phyloP scores from a whole-genome alignment of 805 yeast genomes.

The Grigorovia yakushimaensis region DNA sequence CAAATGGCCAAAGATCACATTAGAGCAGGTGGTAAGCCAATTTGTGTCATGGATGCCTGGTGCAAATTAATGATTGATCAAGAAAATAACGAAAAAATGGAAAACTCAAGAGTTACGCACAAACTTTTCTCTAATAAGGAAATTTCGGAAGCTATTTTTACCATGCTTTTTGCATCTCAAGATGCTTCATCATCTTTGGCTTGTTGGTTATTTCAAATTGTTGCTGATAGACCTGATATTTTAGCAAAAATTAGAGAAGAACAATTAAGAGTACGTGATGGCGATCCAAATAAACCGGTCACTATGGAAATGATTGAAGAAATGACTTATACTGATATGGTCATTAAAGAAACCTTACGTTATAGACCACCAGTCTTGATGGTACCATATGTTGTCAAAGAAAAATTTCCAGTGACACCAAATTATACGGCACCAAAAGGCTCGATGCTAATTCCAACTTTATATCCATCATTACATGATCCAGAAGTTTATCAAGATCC shows the following conservation, averaged over 20 bases:
- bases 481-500: conserved; percentile 95
- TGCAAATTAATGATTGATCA: conserved; percentile 74
- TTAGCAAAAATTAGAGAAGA: conserved; percentile 81
- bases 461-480: conserved; percentile 93
- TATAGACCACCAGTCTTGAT: conserved; percentile 95
- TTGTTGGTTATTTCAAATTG: conserved; percentile 95
- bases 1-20: conserved; percentile 75
- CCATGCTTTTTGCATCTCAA: conserved; percentile 94
- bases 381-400: conserved; percentile 95
- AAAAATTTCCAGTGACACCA: conserved; percentile 72
- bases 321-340: conserved; percentile 84
- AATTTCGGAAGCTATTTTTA: conserved; percentile 92
- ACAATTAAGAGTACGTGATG: conserved; percentile 72
- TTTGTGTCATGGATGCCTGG: conserved; percentile 96
- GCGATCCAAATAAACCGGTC: conserved; percentile 56
- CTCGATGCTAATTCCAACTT: conserved; percentile 90
- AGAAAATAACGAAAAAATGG: conserved; percentile 32
- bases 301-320: conserved; percentile 65
- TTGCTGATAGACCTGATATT: conserved; percentile 92
- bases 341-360: conserved; percentile 85
- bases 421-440: conserved; percentile 93
- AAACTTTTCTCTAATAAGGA: conserved; percentile 85
- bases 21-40: conserved; percentile 64
- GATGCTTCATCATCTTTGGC: conserved; percentile 96
- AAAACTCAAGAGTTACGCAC: conserved; percentile 48